phyloP scores from a whole-genome alignment of 2,329 filamentous ascomycete genomes.

The Ascochyta lentis region DNA sequence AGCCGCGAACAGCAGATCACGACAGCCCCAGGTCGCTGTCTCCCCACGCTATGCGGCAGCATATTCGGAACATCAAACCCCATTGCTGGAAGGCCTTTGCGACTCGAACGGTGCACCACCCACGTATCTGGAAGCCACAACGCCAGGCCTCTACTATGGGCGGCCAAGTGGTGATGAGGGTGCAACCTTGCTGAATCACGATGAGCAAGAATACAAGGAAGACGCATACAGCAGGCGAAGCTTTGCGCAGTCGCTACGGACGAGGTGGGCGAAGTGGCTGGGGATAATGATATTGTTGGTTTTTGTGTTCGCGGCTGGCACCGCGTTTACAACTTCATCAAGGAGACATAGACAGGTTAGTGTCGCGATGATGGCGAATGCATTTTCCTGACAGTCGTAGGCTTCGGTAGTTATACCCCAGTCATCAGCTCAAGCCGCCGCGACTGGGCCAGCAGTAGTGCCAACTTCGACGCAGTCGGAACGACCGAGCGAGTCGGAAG shows the following conservation, averaged over 20 bases:
- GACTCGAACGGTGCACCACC: constrained; percentile 34
- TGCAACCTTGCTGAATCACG: constrained; percentile 32
- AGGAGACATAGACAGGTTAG: constrained; percentile 31
- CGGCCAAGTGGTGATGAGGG: constrained; percentile 40
- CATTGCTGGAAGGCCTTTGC: constrained; percentile 35
- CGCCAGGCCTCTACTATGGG: constrained; percentile 38
- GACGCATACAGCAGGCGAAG: constrained; percentile 28
- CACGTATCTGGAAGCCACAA: constrained; percentile 46
- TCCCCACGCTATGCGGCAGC: constrained; percentile 19
- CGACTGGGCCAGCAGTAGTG: constrained; percentile 13
- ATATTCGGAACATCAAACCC: constrained; percentile 29
- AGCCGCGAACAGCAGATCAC: constrained; percentile 36
- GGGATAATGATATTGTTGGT: constrained; percentile 29
- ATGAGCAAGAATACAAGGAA: constrained; percentile 33
- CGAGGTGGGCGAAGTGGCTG: constrained; percentile 30
- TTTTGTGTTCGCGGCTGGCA: constrained; percentile 30
- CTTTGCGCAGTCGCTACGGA: constrained; percentile 29
- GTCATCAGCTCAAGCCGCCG: constrained; percentile 24
- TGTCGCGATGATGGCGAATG: neutral
- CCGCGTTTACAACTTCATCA: constrained; percentile 25
- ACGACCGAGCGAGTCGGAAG: constrained; percentile 5
- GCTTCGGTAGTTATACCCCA: constrained; percentile 1
- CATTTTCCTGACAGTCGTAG: neutral
- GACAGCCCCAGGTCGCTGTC: constrained; percentile 28
- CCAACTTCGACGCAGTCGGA: constrained; percentile 7